These are phyloP conservation scores for Fusarium cyanostomum DNA, from an alignment of 2,329 filamentous ascomycete genomes.

Conservation along the genomic window DNA sequence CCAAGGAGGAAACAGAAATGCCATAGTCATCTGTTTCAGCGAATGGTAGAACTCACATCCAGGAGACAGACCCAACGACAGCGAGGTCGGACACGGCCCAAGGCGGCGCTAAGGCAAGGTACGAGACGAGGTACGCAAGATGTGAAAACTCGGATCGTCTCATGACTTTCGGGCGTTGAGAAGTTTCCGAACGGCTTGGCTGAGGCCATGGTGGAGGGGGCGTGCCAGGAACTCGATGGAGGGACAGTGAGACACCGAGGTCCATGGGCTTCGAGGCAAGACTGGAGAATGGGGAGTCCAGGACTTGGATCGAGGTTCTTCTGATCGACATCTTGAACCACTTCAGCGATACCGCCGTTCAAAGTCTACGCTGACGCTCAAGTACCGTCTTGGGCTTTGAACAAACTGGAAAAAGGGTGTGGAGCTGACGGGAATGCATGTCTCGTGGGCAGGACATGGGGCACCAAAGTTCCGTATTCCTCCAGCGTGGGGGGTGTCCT, in stretches of 20 bases:
- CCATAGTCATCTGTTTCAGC: no score
- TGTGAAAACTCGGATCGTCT: slow-evolving; percentile 12
- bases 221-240: background rate
- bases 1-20: no score
- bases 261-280: background rate
- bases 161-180: slow-evolving; percentile 20
- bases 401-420: slow-evolving; percentile 30
- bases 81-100: no score
- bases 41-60: no score
- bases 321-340: background rate
- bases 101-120: slow-evolving; percentile 26
- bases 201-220: background rate
- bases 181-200: background rate
- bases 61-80: no score
- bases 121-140: background rate
- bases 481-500: slow-evolving; percentile 2
- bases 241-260: slow-evolving; percentile 9
- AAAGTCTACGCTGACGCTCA: no score
- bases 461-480: slow-evolving; percentile 27
- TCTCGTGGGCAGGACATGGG: slow-evolving; percentile 12
- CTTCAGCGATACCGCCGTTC: background rate
- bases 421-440: slow-evolving; percentile 6
- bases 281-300: background rate
- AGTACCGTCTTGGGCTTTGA: no score
- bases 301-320: background rate